These are phyloP conservation scores for Craspedostauros australis DNA, from an alignment of 108 stramenopile genomes.

Conservation along the genomic window DNA sequence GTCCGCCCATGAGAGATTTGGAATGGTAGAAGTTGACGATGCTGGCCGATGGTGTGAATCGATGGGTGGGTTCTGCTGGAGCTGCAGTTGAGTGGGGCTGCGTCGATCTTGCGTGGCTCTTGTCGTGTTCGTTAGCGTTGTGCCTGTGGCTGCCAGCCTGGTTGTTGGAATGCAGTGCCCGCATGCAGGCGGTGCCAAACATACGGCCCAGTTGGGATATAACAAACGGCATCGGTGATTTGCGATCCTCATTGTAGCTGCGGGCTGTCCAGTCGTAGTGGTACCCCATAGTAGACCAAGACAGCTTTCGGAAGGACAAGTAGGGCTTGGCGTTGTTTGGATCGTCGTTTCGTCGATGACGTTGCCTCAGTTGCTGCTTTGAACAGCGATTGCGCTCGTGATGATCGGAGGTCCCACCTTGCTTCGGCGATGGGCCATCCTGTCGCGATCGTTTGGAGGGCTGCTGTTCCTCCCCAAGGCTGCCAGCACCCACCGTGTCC, in stretches of 20 bases:
- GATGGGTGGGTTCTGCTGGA: not conserved
- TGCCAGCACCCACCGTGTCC: too few species aligned
- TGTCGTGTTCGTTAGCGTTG: not conserved
- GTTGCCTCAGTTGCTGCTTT: not conserved
- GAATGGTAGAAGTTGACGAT: constrained; percentile 66
- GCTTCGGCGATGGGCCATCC: too few species aligned
- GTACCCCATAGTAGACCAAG: constrained; percentile 65
- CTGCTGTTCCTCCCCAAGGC: too few species aligned
- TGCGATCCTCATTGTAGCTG: constrained; percentile 29
- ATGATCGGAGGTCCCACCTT: not conserved
- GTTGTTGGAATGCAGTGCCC: constrained; percentile 1
- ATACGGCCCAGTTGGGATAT: constrained; percentile 14
- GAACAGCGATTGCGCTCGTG: not conserved
- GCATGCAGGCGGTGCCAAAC: constrained; percentile 30
- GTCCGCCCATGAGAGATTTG: constrained; percentile 60
- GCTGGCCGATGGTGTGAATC: constrained; percentile 40
- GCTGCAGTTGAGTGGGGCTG: not conserved
- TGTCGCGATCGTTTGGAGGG: too few species aligned
- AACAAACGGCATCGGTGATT: constrained; percentile 36
- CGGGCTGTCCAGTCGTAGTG: constrained; percentile 62
- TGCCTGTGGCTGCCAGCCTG: not conserved
- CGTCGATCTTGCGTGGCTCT: not conserved
- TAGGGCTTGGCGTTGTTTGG: constrained; percentile 10
- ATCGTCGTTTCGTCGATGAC: too few species aligned
- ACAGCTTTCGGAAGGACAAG: constrained; percentile 34